phyloP scores from a whole-genome alignment of 1,139 yeast genomes.

The Yamadazyma spencermartinsiae region DNA sequence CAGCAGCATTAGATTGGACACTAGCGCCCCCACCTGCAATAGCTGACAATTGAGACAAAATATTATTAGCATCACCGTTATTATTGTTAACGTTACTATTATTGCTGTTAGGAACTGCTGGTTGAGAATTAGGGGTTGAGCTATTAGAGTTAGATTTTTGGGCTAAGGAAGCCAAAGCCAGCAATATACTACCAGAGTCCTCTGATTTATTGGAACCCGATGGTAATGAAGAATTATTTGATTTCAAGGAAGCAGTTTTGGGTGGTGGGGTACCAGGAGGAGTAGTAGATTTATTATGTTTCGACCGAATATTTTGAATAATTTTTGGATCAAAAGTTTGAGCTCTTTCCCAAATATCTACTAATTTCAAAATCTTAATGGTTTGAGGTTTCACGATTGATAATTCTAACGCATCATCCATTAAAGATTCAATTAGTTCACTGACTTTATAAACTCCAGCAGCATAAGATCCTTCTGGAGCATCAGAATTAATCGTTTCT shows the following conservation, averaged over 20 bases:
- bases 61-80: slow-evolving; percentile 34
- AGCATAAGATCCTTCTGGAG: slow-evolving; percentile 72
- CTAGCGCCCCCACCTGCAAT: slow-evolving; percentile 30
- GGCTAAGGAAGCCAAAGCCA: slow-evolving; percentile 63
- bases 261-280: slow-evolving; percentile 58
- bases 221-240: slow-evolving; percentile 9
- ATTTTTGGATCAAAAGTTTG: slow-evolving; percentile 66
- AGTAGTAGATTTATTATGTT: slow-evolving; percentile 57
- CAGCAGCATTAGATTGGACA: slow-evolving; percentile 19
- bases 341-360: slow-evolving; percentile 92
- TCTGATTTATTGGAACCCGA: slow-evolving; percentile 22
- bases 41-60: slow-evolving; percentile 47
- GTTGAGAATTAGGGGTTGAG: slow-evolving; percentile 23
- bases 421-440: slow-evolving; percentile 55
- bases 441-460: slow-evolving; percentile 68
- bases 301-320: slow-evolving; percentile 57
- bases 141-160: slow-evolving; percentile 31
- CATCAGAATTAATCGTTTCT: slow-evolving; percentile 43
- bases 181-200: slow-evolving; percentile 61
- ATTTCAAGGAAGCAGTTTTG: slow-evolving; percentile 26
- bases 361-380: slow-evolving; percentile 76
- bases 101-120: slow-evolving; percentile 9
- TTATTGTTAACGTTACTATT: slow-evolving; percentile 6
- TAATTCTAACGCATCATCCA: slow-evolving; percentile 60
- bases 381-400: slow-evolving; percentile 52